A percentile compares a stretch with the other conserved stretches of the same genome.
Conservation (phyloP, 176 grass and related monocot species). For the Triticum dicoccoides region DNA sequence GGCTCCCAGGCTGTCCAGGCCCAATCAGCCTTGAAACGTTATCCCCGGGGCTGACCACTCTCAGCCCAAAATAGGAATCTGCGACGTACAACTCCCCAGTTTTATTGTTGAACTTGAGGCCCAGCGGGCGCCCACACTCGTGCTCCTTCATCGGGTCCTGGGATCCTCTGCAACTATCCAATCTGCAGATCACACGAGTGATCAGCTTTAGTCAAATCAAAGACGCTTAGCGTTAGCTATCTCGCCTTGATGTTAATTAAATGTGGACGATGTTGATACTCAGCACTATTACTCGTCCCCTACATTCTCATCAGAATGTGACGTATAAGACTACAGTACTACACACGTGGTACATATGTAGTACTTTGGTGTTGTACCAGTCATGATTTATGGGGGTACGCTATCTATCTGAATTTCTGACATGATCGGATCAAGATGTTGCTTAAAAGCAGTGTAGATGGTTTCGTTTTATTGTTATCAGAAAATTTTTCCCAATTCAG, state of each 20-base stretch:
- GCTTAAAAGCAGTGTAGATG: neutral
- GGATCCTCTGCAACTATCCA: conserved; percentile 60
- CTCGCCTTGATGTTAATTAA: too few species aligned
- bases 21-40: conserved; percentile 38
- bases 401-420: neutral
- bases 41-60: conserved; percentile 24
- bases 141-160: conserved; percentile 49
- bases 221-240: neutral
- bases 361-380: neutral
- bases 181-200: conserved; percentile 21
- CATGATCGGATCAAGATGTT: neutral
- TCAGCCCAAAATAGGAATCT: conserved; percentile 60
- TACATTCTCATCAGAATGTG: neutral
- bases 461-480: neutral
- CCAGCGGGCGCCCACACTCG: conserved; percentile 76
- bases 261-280: too few species aligned
- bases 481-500: neutral
- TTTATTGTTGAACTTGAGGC: conserved; percentile 50
- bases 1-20: conserved; percentile 2
- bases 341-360: neutral
- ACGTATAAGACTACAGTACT: neutral
- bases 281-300: neutral
- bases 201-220: neutral
- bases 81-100: conserved; percentile 51
- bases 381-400: neutral